Percentiles rank a stretch among this genome's conserved stretches.
These are phyloP conservation scores for Alternaria atra DNA, from an alignment of 2,329 filamentous ascomycete species.

Conservation along the genomic window DNA sequence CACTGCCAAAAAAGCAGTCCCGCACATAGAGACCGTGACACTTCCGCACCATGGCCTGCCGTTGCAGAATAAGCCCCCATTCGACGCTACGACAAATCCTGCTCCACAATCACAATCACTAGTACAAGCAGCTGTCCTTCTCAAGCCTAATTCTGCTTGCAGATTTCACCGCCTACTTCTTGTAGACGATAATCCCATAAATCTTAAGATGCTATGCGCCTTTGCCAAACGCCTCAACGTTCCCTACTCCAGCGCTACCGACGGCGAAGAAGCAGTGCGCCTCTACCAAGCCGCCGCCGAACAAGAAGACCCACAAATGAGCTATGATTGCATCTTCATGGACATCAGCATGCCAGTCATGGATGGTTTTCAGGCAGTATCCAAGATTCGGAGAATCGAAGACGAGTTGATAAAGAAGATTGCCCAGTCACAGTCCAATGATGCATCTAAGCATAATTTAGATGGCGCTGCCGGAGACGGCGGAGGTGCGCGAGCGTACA, in stretches of 20 bases:
- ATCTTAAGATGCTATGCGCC: constrained; percentile 40
- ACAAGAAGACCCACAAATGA: background rate
- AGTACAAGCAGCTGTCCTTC: background rate
- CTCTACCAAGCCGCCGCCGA: constrained; percentile 21
- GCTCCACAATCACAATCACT: background rate
- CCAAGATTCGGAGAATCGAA: constrained; percentile 36
- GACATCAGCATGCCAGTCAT: constrained; percentile 47
- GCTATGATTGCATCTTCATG: constrained; percentile 41
- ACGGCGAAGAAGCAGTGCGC: constrained; percentile 39
- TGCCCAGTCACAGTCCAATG: background rate
- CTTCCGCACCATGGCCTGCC: background rate
- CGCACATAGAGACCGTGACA: background rate
- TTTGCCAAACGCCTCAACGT: constrained; percentile 32
- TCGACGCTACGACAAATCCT: background rate
- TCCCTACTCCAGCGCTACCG: constrained; percentile 29
- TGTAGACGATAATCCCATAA: constrained; percentile 50
- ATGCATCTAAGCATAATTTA: background rate
- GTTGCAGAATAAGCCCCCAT: background rate
- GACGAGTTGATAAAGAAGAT: constrained; percentile 1
- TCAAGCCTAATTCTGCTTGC: background rate
- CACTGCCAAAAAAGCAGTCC: background rate
- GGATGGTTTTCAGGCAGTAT: constrained; percentile 40
- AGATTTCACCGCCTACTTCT: constrained; percentile 37
- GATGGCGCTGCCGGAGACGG: background rate
- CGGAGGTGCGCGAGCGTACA: background rate